Conservation (phyloP, 1,284 basidiomycete genomes). For the Trichosporon sp. region DNA sequence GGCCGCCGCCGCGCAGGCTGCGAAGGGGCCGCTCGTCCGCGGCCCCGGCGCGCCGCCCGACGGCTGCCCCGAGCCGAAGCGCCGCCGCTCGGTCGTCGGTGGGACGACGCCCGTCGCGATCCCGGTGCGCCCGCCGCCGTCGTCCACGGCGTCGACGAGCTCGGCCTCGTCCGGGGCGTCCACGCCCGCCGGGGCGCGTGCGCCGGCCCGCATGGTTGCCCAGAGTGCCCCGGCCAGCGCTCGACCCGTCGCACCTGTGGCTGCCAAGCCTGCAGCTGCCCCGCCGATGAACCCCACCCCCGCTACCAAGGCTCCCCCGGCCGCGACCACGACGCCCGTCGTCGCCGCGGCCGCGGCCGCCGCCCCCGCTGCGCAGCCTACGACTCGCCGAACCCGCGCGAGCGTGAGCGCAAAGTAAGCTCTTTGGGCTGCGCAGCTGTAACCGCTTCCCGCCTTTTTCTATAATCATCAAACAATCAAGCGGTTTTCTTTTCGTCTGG, state of each 20-base stretch:
- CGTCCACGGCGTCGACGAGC: background rate
- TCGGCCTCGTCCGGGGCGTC: background rate
- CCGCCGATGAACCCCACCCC: background rate
- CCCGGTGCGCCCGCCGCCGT: background rate
- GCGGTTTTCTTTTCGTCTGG: background rate
- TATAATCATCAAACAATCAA: background rate
- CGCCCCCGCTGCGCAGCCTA: background rate
- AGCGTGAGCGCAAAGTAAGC: constrained; percentile 7
- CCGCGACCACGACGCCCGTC: background rate
- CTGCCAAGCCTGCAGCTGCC: background rate
- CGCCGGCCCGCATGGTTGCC: background rate
- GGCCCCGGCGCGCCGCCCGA: constrained; percentile 35
- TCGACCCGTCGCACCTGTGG: background rate
- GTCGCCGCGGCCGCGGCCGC: background rate
- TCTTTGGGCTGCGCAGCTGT: background rate
- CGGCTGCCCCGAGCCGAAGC: constrained; percentile 40
- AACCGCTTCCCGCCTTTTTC: background rate
- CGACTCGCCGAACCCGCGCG: constrained; percentile 2
- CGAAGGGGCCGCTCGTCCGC: constrained; percentile 37
- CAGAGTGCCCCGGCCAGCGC: background rate
- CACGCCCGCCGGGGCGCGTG: background rate
- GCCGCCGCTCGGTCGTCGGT: constrained; percentile 37
- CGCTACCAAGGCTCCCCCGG: background rate
- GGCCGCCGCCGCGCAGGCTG: constrained; percentile 2
- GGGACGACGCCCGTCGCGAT: constrained; percentile 4